These are phyloP conservation scores for Tylopilus vinaceipallidus DNA, from an alignment of 768 basidiomycete species.

Conservation along the genomic window DNA sequence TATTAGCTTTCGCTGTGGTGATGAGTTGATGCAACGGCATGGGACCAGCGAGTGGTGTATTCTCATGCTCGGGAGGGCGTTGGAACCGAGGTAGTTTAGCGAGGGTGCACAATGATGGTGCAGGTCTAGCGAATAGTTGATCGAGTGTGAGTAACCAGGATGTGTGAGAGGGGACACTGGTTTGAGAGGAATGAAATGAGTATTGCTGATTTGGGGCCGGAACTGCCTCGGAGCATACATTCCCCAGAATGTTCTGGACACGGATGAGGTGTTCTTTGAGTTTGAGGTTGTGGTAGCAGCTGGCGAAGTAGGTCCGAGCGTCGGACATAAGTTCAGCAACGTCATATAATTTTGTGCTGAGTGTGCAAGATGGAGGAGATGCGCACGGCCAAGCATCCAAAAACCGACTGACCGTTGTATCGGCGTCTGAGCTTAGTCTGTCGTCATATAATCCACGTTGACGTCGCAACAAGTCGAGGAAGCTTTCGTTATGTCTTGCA, in stretches of 20 bases:
- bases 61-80: background rate
- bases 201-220: background rate
- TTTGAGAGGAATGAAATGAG: background rate
- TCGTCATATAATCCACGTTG: background rate
- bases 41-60: background rate
- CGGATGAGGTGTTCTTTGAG: background rate
- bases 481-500: background rate
- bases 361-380: slow-evolving; percentile 1
- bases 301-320: slow-evolving; percentile 2
- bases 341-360: background rate
- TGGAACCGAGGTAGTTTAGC: background rate
- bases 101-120: background rate
- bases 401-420: background rate
- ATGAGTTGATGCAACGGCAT: slow-evolving; percentile 4
- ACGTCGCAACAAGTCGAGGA: background rate
- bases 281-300: slow-evolving; percentile 12
- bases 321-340: background rate
- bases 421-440: background rate
- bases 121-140: background rate
- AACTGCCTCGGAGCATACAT: background rate
- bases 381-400: slow-evolving; percentile 12
- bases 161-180: background rate
- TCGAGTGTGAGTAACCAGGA: background rate
- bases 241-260: background rate
- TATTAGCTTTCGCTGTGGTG: background rate